Evolutionary conservation across 2,329 filamentous ascomycete genomes (phyloP).

Genomic region (Fusarium sp.): DNA sequence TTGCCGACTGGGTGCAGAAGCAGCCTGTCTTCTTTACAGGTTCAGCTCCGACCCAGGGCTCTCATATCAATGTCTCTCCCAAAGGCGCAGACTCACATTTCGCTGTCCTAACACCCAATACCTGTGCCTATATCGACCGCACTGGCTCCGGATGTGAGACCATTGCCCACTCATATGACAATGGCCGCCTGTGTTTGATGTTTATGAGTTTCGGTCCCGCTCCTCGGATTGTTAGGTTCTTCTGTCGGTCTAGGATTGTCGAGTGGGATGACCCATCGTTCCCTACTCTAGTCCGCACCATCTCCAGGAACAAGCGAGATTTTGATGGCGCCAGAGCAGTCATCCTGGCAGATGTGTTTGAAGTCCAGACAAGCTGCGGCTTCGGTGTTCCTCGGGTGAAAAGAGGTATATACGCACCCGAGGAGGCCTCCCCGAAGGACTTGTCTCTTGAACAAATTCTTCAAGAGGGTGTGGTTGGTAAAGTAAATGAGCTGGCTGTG

Average conservation of each 20-base stretch:
- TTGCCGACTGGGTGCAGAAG: slow-evolving; percentile 72
- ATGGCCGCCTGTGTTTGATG: slow-evolving; percentile 80
- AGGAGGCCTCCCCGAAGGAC: slow-evolving; percentile 36
- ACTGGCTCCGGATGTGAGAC: slow-evolving; percentile 83
- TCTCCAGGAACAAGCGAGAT: slow-evolving; percentile 54
- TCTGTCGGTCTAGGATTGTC: slow-evolving; percentile 70
- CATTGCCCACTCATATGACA: slow-evolving; percentile 81
- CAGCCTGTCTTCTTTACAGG: slow-evolving; percentile 83
- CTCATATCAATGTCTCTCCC: slow-evolving; percentile 81
- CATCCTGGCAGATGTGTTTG: slow-evolving; percentile 71
- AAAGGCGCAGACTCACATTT: slow-evolving; percentile 77
- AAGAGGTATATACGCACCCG: slow-evolving; percentile 55
- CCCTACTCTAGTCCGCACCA: slow-evolving; percentile 59
- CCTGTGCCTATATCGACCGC: slow-evolving; percentile 78
- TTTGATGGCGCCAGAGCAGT: slow-evolving; percentile 69
- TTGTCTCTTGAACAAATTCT: slow-evolving; percentile 46
- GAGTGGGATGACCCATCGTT: slow-evolving; percentile 70
- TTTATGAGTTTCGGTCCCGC: slow-evolving; percentile 74
- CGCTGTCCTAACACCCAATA: slow-evolving; percentile 68
- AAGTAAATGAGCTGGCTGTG: slow-evolving; percentile 55
- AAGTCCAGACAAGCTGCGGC: slow-evolving; percentile 76
- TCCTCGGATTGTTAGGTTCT: slow-evolving; percentile 74
- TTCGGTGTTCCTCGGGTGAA: slow-evolving; percentile 71
- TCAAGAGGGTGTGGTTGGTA: slow-evolving; percentile 42
- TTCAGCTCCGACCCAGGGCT: slow-evolving; percentile 75